A percentile compares a stretch with the other conserved stretches of the same genome.
Conservation (phyloP, 306 rosid species). For the Vicia faba region DNA sequence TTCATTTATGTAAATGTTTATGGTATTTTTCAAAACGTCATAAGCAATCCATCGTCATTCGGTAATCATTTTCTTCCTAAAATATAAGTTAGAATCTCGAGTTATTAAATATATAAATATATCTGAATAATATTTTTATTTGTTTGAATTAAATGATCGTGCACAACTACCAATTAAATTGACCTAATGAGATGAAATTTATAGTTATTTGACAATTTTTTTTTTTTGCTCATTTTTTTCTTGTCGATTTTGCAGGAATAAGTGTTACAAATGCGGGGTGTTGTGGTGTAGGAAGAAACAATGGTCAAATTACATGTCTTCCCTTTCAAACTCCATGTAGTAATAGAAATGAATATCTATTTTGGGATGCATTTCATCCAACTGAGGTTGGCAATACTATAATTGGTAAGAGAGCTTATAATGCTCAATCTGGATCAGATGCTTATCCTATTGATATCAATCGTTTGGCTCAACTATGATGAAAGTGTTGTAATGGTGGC, state of each 20-base stretch:
- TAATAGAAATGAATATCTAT: slow-evolving; percentile 65
- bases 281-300: slow-evolving; percentile 95
- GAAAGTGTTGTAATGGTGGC: background rate
- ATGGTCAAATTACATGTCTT: slow-evolving; percentile 86
- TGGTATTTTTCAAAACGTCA: slow-evolving; percentile 72
- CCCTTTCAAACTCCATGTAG: slow-evolving; percentile 80
- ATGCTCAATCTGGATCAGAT: slow-evolving; percentile 70
- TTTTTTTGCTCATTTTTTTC: too few species aligned
- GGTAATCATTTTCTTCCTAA: slow-evolving; percentile 46
- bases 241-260: slow-evolving; percentile 53
- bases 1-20: slow-evolving; percentile 67
- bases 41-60: slow-evolving; percentile 63
- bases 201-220: too few species aligned
- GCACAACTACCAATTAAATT: too few species aligned
- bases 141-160: too few species aligned
- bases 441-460: slow-evolving; percentile 85
- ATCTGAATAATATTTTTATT: too few species aligned
- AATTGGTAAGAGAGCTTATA: slow-evolving; percentile 67
- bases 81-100: background rate
- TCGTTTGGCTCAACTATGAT: slow-evolving; percentile 63
- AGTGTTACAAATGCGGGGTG: slow-evolving; percentile 70
- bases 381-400: slow-evolving; percentile 69
- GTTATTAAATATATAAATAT: too few species aligned
- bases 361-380: slow-evolving; percentile 99
- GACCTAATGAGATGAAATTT: too few species aligned